Percentiles rank a stretch among this genome's conserved stretches.
These are phyloP conservation scores for Tylopilus vinaceipallidus DNA, from an alignment of 768 basidiomycete species.

Conservation along the genomic window DNA sequence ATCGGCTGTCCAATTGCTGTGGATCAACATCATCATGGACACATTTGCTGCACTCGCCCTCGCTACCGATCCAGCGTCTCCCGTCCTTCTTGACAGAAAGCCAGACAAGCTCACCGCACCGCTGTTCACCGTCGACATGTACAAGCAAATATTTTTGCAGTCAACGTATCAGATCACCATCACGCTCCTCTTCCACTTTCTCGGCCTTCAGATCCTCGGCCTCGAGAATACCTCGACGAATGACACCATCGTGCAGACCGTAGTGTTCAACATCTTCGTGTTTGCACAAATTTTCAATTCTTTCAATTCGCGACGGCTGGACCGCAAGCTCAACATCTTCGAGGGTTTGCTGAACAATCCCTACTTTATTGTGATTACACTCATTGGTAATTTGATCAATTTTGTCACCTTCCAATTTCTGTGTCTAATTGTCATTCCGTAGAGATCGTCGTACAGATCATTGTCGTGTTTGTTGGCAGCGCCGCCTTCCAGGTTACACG, in stretches of 20 bases:
- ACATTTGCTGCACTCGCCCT: slow-evolving; percentile 97
- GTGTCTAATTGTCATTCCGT: slow-evolving; percentile 9
- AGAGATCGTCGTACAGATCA: slow-evolving; percentile 85
- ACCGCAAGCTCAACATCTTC: slow-evolving; percentile 85
- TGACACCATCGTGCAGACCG: slow-evolving; percentile 62
- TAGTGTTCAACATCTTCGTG: slow-evolving; percentile 98
- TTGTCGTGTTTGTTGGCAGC: slow-evolving; percentile 90
- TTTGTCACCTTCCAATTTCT: neutral
- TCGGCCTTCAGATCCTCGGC: slow-evolving; percentile 69
- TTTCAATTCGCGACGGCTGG: slow-evolving; percentile 85
- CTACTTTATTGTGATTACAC: slow-evolving; percentile 83
- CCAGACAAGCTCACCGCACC: slow-evolving; percentile 90
- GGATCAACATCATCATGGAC: slow-evolving; percentile 99
- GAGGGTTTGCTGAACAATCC: slow-evolving; percentile 75
- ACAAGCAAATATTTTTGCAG: slow-evolving; percentile 93
- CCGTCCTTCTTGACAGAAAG: slow-evolving; percentile 76
- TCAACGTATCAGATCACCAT: slow-evolving; percentile 82
- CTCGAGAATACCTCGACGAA: slow-evolving; percentile 37
- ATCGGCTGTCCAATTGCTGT: slow-evolving; percentile 93
- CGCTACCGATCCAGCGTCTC: slow-evolving; percentile 92
- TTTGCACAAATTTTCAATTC: slow-evolving; percentile 98
- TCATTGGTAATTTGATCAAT: slow-evolving; percentile 64
- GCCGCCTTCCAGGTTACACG: slow-evolving; percentile 86
- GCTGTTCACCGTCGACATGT: slow-evolving; percentile 90
- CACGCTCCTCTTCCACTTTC: slow-evolving; percentile 89